phyloP scores from a whole-genome alignment of 768 basidiomycete genomes.

The Cyathus striatus region DNA sequence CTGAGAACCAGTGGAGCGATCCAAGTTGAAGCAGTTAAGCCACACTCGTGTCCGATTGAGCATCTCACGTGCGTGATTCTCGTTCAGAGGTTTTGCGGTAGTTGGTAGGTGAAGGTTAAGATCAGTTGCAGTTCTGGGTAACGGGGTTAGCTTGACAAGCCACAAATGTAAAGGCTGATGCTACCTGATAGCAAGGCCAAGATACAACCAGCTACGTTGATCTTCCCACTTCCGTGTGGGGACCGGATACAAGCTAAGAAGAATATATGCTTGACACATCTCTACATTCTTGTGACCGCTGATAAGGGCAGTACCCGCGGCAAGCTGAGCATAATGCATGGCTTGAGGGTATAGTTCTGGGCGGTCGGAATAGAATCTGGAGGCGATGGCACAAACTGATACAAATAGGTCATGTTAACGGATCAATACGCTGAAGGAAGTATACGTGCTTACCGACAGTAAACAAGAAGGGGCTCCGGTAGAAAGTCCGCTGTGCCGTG shows the following conservation, averaged over 20 bases:
- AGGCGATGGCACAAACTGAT: conserved; percentile 83
- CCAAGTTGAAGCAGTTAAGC: conserved; percentile 88
- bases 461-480: conserved; percentile 87
- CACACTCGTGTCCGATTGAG: conserved; percentile 87
- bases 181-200: conserved; percentile 84
- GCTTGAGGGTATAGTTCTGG: conserved; percentile 64
- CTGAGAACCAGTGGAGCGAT: conserved; percentile 83
- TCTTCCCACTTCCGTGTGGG: conserved; percentile 83
- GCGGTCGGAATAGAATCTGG: conserved; percentile 70
- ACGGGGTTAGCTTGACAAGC: not conserved
- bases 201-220: conserved; percentile 84
- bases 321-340: conserved; percentile 73
- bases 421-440: not conserved
- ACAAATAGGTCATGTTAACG: not conserved
- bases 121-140: conserved; percentile 74
- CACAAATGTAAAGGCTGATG: not conserved
- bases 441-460: conserved; percentile 66
- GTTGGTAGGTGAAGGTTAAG: conserved; percentile 81
- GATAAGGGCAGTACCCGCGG: conserved; percentile 74
- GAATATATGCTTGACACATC: conserved; percentile 77
- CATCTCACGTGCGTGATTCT: conserved; percentile 79
- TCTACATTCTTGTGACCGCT: conserved; percentile 80
- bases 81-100: conserved; percentile 69
- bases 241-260: conserved; percentile 72
- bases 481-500: conserved; percentile 74